phyloP scores from a whole-genome alignment of 164 flowering plant species.

The Annona cherimola region DNA sequence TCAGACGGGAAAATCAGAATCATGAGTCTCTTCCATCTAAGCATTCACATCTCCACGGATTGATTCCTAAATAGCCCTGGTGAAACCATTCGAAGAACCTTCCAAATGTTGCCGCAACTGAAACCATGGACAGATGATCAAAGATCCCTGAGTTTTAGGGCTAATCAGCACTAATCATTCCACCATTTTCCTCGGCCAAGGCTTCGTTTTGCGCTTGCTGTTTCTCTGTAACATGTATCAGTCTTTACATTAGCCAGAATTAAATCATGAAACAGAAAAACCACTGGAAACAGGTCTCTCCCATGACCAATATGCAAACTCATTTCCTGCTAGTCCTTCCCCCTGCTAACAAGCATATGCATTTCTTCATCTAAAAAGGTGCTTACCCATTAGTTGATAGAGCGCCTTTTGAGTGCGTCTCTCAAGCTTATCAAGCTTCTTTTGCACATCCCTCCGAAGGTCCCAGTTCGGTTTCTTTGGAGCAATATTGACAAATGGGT shows the following conservation, averaged over 20 bases:
- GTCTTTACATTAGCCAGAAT: not conserved
- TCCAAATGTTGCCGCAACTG: not conserved
- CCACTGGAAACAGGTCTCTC: not conserved
- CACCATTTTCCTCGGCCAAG: conserved; percentile 15
- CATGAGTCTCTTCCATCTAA: not conserved
- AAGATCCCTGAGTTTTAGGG: not conserved
- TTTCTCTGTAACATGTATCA: conserved; percentile 14
- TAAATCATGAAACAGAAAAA: no score
- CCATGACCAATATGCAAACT: not conserved
- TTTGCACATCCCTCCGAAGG: conserved; percentile 84
- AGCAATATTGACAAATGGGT: conserved; percentile 90
- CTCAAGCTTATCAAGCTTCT: conserved; percentile 90
- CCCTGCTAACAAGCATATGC: not conserved
- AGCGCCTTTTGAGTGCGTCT: conserved; percentile 85
- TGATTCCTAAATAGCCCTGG: not conserved
- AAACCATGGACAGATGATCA: not conserved
- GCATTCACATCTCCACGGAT: not conserved
- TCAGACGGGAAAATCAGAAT: not conserved
- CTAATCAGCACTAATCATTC: not conserved
- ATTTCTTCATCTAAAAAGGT: not conserved
- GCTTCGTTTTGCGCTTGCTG: conserved; percentile 16
- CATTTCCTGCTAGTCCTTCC: not conserved
- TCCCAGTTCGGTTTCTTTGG: conserved; percentile 99
- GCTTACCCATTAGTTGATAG: conserved; percentile 62
- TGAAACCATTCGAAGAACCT: not conserved